phyloP scores from a whole-genome alignment of 108 stramenopile species.

The Nitzschia sp. region DNA sequence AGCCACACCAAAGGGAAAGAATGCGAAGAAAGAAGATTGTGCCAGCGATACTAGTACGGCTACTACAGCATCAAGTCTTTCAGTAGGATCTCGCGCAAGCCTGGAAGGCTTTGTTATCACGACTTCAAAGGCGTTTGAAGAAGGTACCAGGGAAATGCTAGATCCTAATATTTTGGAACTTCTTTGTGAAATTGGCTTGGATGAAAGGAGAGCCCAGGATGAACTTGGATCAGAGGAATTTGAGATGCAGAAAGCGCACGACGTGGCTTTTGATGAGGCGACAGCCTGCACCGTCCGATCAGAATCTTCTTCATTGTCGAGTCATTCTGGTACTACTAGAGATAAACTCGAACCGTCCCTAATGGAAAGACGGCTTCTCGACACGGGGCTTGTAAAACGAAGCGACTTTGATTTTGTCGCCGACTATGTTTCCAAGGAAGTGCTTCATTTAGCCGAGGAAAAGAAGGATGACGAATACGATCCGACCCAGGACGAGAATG shows the following conservation, averaged over 20 bases:
- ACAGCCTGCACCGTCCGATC: not conserved
- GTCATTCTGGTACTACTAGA: not conserved
- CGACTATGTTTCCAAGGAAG: constrained; percentile 32
- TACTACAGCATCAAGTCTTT: not conserved
- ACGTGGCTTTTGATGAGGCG: not conserved
- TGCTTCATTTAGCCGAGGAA: constrained; percentile 2
- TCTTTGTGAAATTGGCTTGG: not conserved
- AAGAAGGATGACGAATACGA: not conserved
- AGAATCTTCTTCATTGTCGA: not conserved
- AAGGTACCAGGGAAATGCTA: not conserved
- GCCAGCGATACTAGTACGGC: not conserved
- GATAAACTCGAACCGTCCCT: not conserved
- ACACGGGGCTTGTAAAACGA: not conserved
- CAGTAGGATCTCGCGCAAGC: not conserved
- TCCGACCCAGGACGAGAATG: not conserved
- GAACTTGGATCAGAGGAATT: not conserved
- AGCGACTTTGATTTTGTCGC: constrained; percentile 18
- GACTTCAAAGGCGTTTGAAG: not conserved
- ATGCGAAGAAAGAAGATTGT: not conserved
- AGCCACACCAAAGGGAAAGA: not conserved
- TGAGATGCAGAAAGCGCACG: not conserved
- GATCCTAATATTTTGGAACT: not conserved
- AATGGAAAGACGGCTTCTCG: constrained; percentile 5
- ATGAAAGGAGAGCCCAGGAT: not conserved
- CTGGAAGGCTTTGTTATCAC: not conserved